A percentile compares a stretch with the other conserved stretches of the same genome.
These are phyloP conservation scores for Candolleomyces aberdarensis DNA, from an alignment of 768 basidiomycete genomes.

Conservation along the genomic window DNA sequence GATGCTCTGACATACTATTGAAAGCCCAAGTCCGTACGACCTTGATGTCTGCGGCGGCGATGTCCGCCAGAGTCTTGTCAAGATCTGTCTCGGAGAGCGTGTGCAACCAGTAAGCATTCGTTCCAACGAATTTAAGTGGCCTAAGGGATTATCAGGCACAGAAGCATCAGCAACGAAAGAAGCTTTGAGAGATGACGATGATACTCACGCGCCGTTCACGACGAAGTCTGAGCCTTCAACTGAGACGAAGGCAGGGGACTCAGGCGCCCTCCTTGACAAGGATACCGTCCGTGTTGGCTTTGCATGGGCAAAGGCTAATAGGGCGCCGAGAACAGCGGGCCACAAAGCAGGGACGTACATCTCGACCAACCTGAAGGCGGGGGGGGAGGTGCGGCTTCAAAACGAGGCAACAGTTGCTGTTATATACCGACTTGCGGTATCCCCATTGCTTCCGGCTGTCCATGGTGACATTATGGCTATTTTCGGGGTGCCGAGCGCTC, in stretches of 20 bases:
- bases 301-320: slow-evolving; percentile 16
- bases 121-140: slow-evolving; percentile 34
- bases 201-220: slow-evolving; percentile 51
- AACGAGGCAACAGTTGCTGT: not conserved
- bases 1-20: slow-evolving; percentile 43
- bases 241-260: slow-evolving; percentile 40
- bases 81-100: slow-evolving; percentile 58
- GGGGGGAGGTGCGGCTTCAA: not conserved
- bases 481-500: no score
- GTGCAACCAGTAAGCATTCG: slow-evolving; percentile 68
- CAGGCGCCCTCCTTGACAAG: slow-evolving; percentile 17
- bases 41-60: slow-evolving; percentile 51
- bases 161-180: not conserved
- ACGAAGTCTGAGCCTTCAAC: slow-evolving; percentile 43
- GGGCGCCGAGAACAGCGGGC: slow-evolving; percentile 19
- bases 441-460: not conserved
- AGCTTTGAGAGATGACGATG: not conserved
- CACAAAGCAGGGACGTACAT: slow-evolving; percentile 15
- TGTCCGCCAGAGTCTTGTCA: slow-evolving; percentile 52
- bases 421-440: not conserved
- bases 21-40: slow-evolving; percentile 72
- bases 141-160: slow-evolving; percentile 14
- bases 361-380: slow-evolving; percentile 2
- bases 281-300: slow-evolving; percentile 29
- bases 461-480: not conserved